Evolutionary conservation across 1,284 basidiomycete genomes (phyloP).

Genomic region (Vanrija pseudolonga): DNA sequence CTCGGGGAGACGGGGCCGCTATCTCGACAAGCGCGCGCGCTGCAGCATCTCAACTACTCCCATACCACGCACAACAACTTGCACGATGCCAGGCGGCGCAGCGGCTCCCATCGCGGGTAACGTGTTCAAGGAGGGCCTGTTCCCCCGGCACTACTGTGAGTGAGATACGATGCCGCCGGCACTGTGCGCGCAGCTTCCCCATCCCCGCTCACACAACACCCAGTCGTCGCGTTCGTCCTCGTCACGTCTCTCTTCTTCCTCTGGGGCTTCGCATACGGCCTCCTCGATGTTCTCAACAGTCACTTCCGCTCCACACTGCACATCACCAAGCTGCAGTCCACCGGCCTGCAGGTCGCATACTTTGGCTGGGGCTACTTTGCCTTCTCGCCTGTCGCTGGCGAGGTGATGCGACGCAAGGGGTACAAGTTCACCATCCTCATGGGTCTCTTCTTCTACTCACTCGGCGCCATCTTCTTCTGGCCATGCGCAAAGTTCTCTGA

Average conservation of each 20-base stretch:
- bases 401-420: slow-evolving; percentile 47
- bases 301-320: slow-evolving; percentile 55
- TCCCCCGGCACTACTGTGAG: slow-evolving; percentile 13
- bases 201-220: neutral
- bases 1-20: no score
- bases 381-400: slow-evolving; percentile 48
- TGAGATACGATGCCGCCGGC: neutral
- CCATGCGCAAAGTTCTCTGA: slow-evolving; percentile 60
- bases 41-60: no score
- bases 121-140: slow-evolving; percentile 12
- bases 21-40: no score
- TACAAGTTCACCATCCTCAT: slow-evolving; percentile 57
- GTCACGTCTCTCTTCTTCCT: slow-evolving; percentile 78
- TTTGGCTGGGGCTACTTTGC: slow-evolving; percentile 64
- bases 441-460: slow-evolving; percentile 65
- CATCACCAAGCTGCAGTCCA: slow-evolving; percentile 74
- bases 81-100: slow-evolving; percentile 10
- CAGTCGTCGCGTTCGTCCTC: slow-evolving; percentile 59
- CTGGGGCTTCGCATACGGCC: slow-evolving; percentile 60
- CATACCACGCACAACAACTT: neutral
- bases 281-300: slow-evolving; percentile 68
- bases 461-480: slow-evolving; percentile 77
- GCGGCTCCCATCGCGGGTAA: slow-evolving; percentile 3
- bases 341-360: slow-evolving; percentile 79
- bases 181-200: neutral